Base-by-base conservation (phyloP, 2,329 filamentous ascomycete species). In the Dactylellina cionopaga region DNA sequence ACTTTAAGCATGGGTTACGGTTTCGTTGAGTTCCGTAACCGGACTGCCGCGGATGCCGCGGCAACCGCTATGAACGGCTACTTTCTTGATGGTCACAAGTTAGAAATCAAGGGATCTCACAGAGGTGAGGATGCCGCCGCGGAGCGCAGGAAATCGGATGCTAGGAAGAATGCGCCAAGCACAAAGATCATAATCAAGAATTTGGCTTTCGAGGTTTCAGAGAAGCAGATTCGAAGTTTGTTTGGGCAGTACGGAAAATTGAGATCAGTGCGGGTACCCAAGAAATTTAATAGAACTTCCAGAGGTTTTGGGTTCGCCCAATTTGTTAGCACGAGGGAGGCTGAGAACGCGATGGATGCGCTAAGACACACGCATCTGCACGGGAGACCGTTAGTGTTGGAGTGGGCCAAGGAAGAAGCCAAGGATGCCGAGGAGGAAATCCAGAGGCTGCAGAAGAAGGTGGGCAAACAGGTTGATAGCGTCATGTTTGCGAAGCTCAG, bases 141-240 rank as follows among this genome's bases (percentile, higher is more conserved):
- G 79, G 91, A 96, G 81, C 87, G 91, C 75, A 88, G 90, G 75
- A 90, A 89, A 76, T 90, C 94, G 76, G 92, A 98, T 78, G 88
- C 86, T 75, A 88, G 90, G 54, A 96, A 92, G 84, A 96, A 94
- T 81, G 82, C 87, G 54, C 88, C 91, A 22, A 86, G 86, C 13
- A 87, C 93, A 49, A 98, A 98, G 85, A 90, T 99, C 79, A 89
- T 98, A 81, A 90, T 99, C 83, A 99, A 98, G 85, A 99, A 99
- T 83, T 83, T 99, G 81, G 94, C 95, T 17, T 99, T 99, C 83
- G 92, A 98, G 83, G 90, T 91, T 51, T 90, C 89, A 59, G 97
- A 96, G 84, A 95, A 96, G 81, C 95, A 99, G 80, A 86, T 99
- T 68, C 88, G 92, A 10, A 73, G 47, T 39, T 41, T 74, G 25